Conservation (phyloP, 257 asterid species). For the Euphrasia confusa region DNA sequence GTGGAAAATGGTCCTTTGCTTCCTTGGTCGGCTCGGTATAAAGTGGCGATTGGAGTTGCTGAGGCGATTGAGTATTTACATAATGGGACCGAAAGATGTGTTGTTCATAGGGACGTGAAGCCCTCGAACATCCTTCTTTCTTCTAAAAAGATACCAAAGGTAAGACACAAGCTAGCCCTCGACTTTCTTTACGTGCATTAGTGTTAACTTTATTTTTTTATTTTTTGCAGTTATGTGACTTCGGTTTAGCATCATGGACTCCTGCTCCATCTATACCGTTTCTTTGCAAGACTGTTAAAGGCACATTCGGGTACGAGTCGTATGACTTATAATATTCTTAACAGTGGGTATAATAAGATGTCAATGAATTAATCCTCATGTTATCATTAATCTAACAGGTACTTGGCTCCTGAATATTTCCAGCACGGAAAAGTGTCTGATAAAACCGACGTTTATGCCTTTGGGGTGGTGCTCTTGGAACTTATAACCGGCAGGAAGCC, state of each 20-base stretch:
- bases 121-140: conserved; percentile 92
- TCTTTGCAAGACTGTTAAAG: conserved; percentile 94
- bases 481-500: conserved; percentile 81
- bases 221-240: conserved; percentile 63
- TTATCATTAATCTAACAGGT: conserved; percentile 33
- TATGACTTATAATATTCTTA: conserved; percentile 25
- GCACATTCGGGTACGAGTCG: conserved; percentile 86
- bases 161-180: neutral
- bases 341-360: too few relatives aligned
- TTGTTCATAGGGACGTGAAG: conserved; percentile 89
- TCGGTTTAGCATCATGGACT: conserved; percentile 94
- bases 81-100: conserved; percentile 77
- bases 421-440: conserved; percentile 94
- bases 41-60: conserved; percentile 70
- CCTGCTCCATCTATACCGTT: conserved; percentile 83
- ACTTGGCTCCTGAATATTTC: conserved; percentile 91
- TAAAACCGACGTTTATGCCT: conserved; percentile 86
- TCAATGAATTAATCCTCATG: too few relatives aligned
- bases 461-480: conserved; percentile 84
- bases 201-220: neutral
- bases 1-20: conserved; percentile 45
- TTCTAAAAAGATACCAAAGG: conserved; percentile 74
- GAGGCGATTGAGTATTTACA: conserved; percentile 74
- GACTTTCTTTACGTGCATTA: neutral
- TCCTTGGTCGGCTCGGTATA: conserved; percentile 64